Evolutionary conservation across 2,329 filamentous ascomycete genomes (phyloP).

Genomic region (Ustulina deusta): DNA sequence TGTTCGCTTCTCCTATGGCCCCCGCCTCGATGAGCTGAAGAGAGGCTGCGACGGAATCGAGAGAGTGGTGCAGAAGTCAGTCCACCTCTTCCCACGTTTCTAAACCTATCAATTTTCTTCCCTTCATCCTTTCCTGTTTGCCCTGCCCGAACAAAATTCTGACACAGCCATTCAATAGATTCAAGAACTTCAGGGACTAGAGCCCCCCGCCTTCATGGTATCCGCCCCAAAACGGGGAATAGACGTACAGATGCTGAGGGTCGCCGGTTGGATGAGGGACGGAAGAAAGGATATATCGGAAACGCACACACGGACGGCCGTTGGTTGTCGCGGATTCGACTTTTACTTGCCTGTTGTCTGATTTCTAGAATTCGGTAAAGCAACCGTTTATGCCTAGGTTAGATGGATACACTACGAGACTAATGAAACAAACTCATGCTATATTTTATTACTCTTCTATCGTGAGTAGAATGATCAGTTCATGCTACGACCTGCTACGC

Average conservation of each 20-base stretch:
- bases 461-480: neutral
- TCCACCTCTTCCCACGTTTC: slow-evolving; percentile 27
- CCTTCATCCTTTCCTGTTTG: neutral
- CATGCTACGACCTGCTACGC: neutral
- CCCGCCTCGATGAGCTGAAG: slow-evolving; percentile 81
- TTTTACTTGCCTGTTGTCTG: neutral
- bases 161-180: slow-evolving; percentile 38
- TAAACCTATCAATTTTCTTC: neutral
- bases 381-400: slow-evolving; percentile 2
- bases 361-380: neutral
- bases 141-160: slow-evolving; percentile 4
- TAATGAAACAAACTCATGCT: slow-evolving; percentile 20
- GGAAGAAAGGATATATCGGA: slow-evolving; percentile 1
- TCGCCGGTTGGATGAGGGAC: neutral
- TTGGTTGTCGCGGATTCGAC: neutral
- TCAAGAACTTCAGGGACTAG: slow-evolving; percentile 45
- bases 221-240: neutral
- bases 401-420: slow-evolving; percentile 17
- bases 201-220: neutral
- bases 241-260: neutral
- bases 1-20: slow-evolving; percentile 86
- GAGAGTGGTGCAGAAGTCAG: slow-evolving; percentile 79
- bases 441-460: neutral
- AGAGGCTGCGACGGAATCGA: slow-evolving; percentile 87
- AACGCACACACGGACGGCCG: neutral